Conservation (phyloP, 2,329 filamentous ascomycete species). For the Hypoxylon sp. region DNA sequence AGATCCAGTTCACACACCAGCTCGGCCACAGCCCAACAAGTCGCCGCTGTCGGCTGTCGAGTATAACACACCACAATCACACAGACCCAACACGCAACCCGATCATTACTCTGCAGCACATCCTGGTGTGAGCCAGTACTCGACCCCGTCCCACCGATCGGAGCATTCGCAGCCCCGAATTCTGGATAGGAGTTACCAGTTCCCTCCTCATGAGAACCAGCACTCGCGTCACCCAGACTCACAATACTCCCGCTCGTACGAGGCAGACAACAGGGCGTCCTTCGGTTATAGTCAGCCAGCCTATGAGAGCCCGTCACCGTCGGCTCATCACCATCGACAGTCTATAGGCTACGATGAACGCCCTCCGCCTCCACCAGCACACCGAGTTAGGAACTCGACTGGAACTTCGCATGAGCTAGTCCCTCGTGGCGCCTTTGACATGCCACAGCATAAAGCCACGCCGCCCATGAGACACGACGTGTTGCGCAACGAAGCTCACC, state of each 20-base stretch:
- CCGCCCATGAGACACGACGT: conserved; percentile 66
- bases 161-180: conserved; percentile 45
- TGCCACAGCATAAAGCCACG: conserved; percentile 52
- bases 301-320: conserved; percentile 36
- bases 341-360: conserved; percentile 52
- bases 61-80: conserved; percentile 53
- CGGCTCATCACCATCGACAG: conserved; percentile 44
- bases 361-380: conserved; percentile 65
- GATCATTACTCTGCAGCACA: conserved; percentile 50
- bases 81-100: conserved; percentile 44
- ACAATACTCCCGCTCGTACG: conserved; percentile 45
- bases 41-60: conserved; percentile 63
- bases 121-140: conserved; percentile 41
- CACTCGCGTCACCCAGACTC: conserved; percentile 47
- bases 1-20: conserved; percentile 57
- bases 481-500: conserved; percentile 63
- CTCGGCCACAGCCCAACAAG: conserved; percentile 59
- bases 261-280: conserved; percentile 35
- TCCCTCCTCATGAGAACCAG: conserved; percentile 40
- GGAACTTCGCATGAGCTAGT: conserved; percentile 52
- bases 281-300: conserved; percentile 30
- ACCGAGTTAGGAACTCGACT: conserved; percentile 58
- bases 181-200: conserved; percentile 38
- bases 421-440: conserved; percentile 53
- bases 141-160: conserved; percentile 50